Evolutionary conservation across 495 filamentous ascomycete species (phyloP), one percentile per base, ranked within the genome.

Genomic region (Aspergillus bertholletiae): DNA sequence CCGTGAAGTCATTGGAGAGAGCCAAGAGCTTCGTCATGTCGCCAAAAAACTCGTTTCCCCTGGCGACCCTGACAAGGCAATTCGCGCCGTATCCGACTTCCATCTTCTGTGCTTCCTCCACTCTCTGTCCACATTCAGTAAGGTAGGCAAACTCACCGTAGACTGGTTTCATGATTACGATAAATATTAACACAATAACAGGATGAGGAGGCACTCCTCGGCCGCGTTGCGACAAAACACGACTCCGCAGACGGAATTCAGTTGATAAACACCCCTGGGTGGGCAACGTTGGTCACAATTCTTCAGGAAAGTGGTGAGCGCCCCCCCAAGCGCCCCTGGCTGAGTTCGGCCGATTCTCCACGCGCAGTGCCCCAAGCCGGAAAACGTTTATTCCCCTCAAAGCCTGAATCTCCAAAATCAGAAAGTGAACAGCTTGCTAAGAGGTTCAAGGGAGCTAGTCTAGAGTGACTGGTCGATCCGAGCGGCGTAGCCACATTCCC

Each of bases 221-320:
- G 87, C 77, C 85, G 85, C 58, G 87, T 93, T 30, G 92, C 92
- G 7, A 86, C 83, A 32, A 81, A 79, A 21, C 87, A 90, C 60
- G 89, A 93, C 66, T 78, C 88, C 37, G 79, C 84, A 18, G 87
- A 95, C 44, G 87, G 86, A 43, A 82, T 89, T 64, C 84, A 93
- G 64, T 81, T 98, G 49, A 79, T 92, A 65, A 85, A 88, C 56
- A 92, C 87, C 51, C 79, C 84, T 51, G 92, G 93, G 61, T 98
- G 94, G 92, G 87, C 90, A 58, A 97, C 92, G 40, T 80, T 98
- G 68, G 79, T 92, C 70, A 85, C 88, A 66, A 96, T 97, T 71
- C 78, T 97, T 73, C 84, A 90, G 83, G 87, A 91, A 80, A 93
- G 88, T 81, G 89, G 92, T 96, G 92, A 96, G 92, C 88, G 86